Evolutionary conservation across 768 basidiomycete genomes (phyloP).

Genomic region (Leucocoprinus leucothites): DNA sequence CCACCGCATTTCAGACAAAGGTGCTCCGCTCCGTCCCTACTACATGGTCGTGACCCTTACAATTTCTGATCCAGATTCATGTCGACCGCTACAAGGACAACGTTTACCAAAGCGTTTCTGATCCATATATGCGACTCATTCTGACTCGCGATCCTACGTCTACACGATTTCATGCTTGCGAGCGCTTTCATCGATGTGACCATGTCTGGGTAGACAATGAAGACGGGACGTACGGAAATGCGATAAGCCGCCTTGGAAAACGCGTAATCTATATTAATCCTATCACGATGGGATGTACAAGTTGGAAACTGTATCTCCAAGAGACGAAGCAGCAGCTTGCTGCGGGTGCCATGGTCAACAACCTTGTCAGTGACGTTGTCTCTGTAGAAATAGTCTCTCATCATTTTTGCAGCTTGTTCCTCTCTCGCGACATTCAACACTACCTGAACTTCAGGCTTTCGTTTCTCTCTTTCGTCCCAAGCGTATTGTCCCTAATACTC

Average conservation of each 20-base stretch:
- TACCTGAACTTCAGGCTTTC: constrained; percentile 81
- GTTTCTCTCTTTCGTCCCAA: constrained; percentile 80
- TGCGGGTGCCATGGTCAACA: constrained; percentile 44
- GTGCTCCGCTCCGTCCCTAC: constrained; percentile 30
- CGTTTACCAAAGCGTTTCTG: constrained; percentile 56
- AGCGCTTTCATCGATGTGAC: constrained; percentile 73
- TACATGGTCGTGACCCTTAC: not conserved
- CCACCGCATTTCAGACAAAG: constrained; percentile 59
- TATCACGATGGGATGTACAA: constrained; percentile 59
- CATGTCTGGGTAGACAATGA: constrained; percentile 48
- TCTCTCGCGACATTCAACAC: constrained; percentile 80
- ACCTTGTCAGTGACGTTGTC: constrained; percentile 50
- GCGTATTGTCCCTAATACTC: constrained; percentile 77
- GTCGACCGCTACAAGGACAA: constrained; percentile 84
- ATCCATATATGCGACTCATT: constrained; percentile 59
- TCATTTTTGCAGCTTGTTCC: constrained; percentile 61
- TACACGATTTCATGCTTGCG: constrained; percentile 93
- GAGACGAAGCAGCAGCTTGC: constrained; percentile 37
- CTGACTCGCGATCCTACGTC: constrained; percentile 55
- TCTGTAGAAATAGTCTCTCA: not conserved
- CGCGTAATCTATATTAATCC: constrained; percentile 85
- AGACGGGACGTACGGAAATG: constrained; percentile 22
- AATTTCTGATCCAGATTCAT: constrained; percentile 59
- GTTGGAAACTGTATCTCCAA: constrained; percentile 46
- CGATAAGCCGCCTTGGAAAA: constrained; percentile 42